A percentile compares a stretch with the other conserved stretches of the same genome.
Evolutionary conservation across 257 asterid genomes (phyloP).

Genomic region (Rhazya stricta): DNA sequence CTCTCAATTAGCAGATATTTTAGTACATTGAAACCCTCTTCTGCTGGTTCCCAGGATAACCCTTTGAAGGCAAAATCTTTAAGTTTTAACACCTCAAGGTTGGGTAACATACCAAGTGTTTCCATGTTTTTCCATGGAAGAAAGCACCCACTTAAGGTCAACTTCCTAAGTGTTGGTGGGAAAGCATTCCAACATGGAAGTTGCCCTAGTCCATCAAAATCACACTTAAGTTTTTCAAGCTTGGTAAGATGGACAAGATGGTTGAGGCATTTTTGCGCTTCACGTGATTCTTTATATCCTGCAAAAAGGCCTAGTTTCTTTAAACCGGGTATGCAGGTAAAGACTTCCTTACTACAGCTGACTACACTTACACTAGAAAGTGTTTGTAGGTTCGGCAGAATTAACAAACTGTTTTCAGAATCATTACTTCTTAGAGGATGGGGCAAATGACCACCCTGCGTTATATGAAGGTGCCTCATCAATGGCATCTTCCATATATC

Average conservation of each 20-base stretch:
- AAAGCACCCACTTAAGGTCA: constrained; percentile 15
- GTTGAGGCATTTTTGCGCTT: background rate
- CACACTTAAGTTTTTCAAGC: constrained; percentile 17
- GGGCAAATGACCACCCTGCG: background rate
- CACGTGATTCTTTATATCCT: background rate
- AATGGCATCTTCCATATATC: background rate
- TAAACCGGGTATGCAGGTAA: background rate
- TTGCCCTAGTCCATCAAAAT: background rate
- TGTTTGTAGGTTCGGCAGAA: background rate
- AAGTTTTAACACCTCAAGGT: constrained; percentile 22
- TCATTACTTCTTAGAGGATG: background rate
- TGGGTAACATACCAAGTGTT: constrained; percentile 17
- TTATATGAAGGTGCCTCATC: background rate
- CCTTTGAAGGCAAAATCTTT: constrained; percentile 11
- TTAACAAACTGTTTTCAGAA: background rate
- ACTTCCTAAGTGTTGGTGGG: constrained; percentile 7
- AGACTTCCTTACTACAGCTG: background rate
- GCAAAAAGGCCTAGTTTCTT: background rate
- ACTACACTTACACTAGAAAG: background rate
- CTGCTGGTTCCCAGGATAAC: constrained; percentile 17
- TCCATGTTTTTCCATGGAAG: constrained; percentile 16
- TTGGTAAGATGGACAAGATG: background rate
- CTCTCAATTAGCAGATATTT: constrained; percentile 7
- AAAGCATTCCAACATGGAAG: constrained; percentile 5
- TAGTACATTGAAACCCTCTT: constrained; percentile 16